Evolutionary conservation across 768 basidiomycete species (phyloP), one percentile per base, ranked within the genome.

Genomic region (Tulasnella sp.): DNA sequence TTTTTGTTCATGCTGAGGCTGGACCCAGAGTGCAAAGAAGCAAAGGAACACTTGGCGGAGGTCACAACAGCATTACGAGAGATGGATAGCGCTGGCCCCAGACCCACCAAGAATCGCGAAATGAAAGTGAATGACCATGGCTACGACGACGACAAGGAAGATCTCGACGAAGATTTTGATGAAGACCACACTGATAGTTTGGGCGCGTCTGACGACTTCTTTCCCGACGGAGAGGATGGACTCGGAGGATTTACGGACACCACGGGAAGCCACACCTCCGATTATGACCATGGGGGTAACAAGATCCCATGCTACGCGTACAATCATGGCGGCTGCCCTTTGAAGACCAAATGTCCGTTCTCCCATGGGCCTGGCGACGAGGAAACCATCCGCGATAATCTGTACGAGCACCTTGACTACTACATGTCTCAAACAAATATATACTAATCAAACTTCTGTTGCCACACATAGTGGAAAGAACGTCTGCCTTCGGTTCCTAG

Each of bases 401-500:
- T 56, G 55, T 56, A 30, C 24, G 55, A 38, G 8, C 32, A n/a
- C n/a, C 1, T 17, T 41, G 5, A 42, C 52, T 29, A 4, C n/a
- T n/a, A n/a, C n/a, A n/a, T n/a, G n/a, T n/a, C n/a, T n/a, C n/a
- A n/a, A n/a, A n/a, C n/a, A n/a, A n/a, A n/a, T n/a, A n/a, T n/a
- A n/a, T n/a, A n/a, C n/a, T n/a, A n/a, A n/a, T n/a, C n/a, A n/a
- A n/a, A n/a, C n/a, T n/a, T n/a, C n/a, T n/a, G n/a, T n/a, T n/a
- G n/a, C n/a, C n/a, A n/a, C n/a, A n/a, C n/a, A 4, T 24, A 56
- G 55, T 27, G 55, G 55, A 8, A 56, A 56, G 26, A 56, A 56
- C 42, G 55, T 56, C 2, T 56, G 55, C 23, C 55, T 56, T 42
- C 38, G 55, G 11, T 56, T 56, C 41, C 26, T 56, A n/a, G 55